Base-by-base conservation (phyloP, 2,329 filamentous ascomycete species). In the Zalaria obscura region DNA sequence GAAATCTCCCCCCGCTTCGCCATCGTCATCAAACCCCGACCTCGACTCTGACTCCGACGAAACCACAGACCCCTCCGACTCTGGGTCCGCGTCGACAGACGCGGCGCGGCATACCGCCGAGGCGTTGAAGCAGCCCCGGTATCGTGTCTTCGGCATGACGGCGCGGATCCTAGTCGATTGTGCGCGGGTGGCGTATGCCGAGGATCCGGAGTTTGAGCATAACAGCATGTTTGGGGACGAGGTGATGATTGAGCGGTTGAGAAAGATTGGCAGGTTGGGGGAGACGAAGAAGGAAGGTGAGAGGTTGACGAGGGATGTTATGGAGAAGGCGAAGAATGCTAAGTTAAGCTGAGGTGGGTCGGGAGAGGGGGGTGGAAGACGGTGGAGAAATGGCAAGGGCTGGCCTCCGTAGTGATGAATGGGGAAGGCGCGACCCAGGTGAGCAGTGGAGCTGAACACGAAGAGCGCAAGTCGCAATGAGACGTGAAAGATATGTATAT, bases 121-220 rank as follows among this genome's bases (percentile, higher is more conserved):
- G 28, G 27, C 36, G 41, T 40, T 56, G 26, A 42, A 51, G 25
- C 51, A 57, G 44, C 50, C 55, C 4, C 46, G 57, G 32, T 94
- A 91, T 62, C 78, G 83, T 50, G 87, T 96, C 4, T 95, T 88
- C 74, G 89, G 89, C 10, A 89, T 96, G 85, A 96, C 89, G 40
- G 89, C 86, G 3, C 70, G 86, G 40, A 89, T 96, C 41, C 60
- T 95, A 41, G 84, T 95, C 4, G 89, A 96, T 62, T 81, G 7
- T 4, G 88, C 89, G 29, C 70, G 84, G 47, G 72, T 93, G 11
- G 89, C 88, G 18, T 96, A 91, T 58, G 80, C 65, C 2, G 73
- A 82, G 62, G 76, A 84, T 56, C 89, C 89, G 3, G 81, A 86
- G 56, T 93, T 94, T 59, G 85, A 93, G 65, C 75, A 76, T 53